Evolutionary conservation across 164 flowering plant species (phyloP), one percentile per base, ranked within the genome.

Genomic region (Saururus chinensis): DNA sequence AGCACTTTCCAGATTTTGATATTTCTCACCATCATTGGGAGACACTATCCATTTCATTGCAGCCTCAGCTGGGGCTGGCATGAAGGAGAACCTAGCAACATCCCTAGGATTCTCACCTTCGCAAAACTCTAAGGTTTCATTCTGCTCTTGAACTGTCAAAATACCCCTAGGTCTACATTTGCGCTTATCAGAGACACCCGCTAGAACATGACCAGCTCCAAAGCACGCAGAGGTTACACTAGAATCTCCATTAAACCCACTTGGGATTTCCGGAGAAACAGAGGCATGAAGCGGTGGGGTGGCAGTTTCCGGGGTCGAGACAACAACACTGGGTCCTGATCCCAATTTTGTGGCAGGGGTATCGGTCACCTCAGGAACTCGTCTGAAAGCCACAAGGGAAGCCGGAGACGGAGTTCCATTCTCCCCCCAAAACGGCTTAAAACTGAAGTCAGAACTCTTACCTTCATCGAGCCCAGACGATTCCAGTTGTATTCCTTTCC

Each of bases 121-220:
- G 49, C 22, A 58, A 5, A n/a, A n/a, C n/a, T n/a, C n/a, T n/a
- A n/a, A n/a, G n/a, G 22, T 30, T 19, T 16, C 56, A 7, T 66
- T 73, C 57, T 65, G 58, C 48, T 62, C 63, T 55, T 75, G 66
- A 10, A 92, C 91, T n/a, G 96, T 80, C 68, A 70, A 67, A 1
- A 78, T 71, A 95, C 96, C 89, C 72, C 83, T 87, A 56, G 95
- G 80, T 69, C 82, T 83, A 68, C 96, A 92, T 68, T 92, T 92
- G 64, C 95, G 77, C 66, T 75, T 92, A 68, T 89, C 96, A 30
- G 77, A 61, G 19, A 89, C 77, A 13, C 95, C 91, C 42, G 88
- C 82, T 25, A 92, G 21, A 57, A 83, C 63, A 75, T 87, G 77
- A 5, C 96, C 95, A 40, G 91, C 88, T 42, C 73, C 89, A 70